phyloP scores from a whole-genome alignment of 345 rosid species.

The Salix arbutifolia region DNA sequence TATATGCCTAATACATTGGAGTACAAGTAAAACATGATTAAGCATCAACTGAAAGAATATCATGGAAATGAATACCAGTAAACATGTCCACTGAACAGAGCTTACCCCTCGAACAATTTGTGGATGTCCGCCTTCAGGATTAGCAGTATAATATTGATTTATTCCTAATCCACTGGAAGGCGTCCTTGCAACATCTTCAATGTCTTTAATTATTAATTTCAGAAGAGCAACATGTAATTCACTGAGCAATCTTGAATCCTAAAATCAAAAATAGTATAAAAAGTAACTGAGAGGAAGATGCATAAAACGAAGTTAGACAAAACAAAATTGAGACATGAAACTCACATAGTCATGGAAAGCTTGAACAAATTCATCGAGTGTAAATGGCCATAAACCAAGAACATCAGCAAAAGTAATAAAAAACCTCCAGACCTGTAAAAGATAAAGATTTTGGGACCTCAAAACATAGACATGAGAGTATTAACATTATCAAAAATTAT shows the following conservation, averaged over 20 bases:
- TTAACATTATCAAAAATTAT: neutral
- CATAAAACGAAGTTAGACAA: constrained; percentile 1
- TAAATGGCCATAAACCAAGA: constrained; percentile 97
- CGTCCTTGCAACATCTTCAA: constrained; percentile 91
- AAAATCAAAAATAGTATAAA: constrained; percentile 22
- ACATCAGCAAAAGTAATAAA: constrained; percentile 83
- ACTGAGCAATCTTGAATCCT: constrained; percentile 96
- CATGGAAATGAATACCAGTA: constrained; percentile 2
- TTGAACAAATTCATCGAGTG: constrained; percentile 94
- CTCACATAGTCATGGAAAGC: constrained; percentile 95
- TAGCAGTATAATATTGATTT: constrained; percentile 70
- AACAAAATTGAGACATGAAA: neutral
- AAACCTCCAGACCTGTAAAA: constrained; percentile 93
- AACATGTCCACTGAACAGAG: constrained; percentile 8
- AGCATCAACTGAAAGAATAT: constrained; percentile 16
- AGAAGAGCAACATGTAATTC: constrained; percentile 88
- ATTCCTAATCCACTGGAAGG: constrained; percentile 76
- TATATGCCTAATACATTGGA: constrained; percentile 63
- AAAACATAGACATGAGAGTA: constrained; percentile 2
- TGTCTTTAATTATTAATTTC: constrained; percentile 71
- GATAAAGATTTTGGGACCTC: constrained; percentile 14
- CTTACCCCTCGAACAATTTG: constrained; percentile 95
- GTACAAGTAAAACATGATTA: constrained; percentile 1
- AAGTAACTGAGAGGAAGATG: constrained; percentile 9
- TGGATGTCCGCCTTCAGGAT: constrained; percentile 98